Base-by-base conservation (phyloP, 1,284 basidiomycete genomes). In the Schizophyllum amplum region DNA sequence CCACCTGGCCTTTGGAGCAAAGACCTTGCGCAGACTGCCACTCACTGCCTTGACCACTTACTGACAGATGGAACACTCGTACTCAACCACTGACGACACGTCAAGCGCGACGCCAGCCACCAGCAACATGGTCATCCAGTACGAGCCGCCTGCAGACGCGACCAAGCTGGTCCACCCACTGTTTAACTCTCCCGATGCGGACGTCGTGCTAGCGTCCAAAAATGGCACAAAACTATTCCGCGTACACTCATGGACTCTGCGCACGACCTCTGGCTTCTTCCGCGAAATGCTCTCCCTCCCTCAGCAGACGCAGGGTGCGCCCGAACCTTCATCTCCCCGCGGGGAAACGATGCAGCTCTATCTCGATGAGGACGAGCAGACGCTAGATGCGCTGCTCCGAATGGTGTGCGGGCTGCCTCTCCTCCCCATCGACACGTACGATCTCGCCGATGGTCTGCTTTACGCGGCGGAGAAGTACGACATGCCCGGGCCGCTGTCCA, bases 391-490 rank as follows among this genome's bases (percentile, higher is more conserved):
- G 11, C 68, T 87, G 5, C 72, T 87, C 4, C 76, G 77, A 59
- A 83, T 87, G 77, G 71, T 80, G 22, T 83, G 78, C 52, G 82
- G 83, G 4, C 71, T 83, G 17, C 74, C 78, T 1, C 72, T 86
- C 21, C 69, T 75, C 20, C 69, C 71, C 3, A 68, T 83, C n/a
- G 70, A 73, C 51, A 73, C 76, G 0, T 79, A 78, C 64, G 81
- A 83, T 61, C 61, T 68, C 27, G 67, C 86, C 57, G 82, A 84
- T 56, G 70, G 75, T 3, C 64, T 86, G 21, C 70, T 86, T 11
- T 81, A 75, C 57, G 81, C 82, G 0, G 78, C 83, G 0, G 84
- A 86, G 61, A 85, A 84, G 63, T 86, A 84, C 65, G 84, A 86
- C 52, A 84, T 83, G 78, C 76, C 80, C 0, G 83, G 83, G 0